Percentiles rank a stretch among this genome's conserved stretches.
Evolutionary conservation across 345 rosid genomes (phyloP).

Genomic region (Hevea brasiliensis): DNA sequence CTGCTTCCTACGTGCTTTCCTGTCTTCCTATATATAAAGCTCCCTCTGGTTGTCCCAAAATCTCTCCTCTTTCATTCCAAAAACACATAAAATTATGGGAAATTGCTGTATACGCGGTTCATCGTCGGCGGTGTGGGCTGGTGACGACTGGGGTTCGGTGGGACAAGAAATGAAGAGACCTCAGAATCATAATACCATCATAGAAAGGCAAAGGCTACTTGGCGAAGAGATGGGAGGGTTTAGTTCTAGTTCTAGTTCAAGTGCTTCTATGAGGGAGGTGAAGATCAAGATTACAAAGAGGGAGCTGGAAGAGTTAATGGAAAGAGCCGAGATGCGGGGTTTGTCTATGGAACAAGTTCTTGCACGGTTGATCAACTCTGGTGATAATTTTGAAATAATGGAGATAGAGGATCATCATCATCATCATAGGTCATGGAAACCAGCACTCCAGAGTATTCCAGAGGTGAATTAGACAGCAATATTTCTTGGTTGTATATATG

Average conservation of each 20-base stretch:
- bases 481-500: not conserved
- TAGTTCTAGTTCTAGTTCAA: conserved; percentile 22
- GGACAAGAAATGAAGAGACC: not conserved
- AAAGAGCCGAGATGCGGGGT: conserved; percentile 42
- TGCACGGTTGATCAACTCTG: conserved; percentile 21
- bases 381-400: not conserved
- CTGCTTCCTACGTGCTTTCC: not conserved
- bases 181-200: not conserved
- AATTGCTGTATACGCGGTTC: conserved; percentile 32
- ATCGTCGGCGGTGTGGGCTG: conserved; percentile 31
- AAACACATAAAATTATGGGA: conserved; percentile 34
- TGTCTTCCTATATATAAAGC: conserved; percentile 7
- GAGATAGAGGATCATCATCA: not conserved
- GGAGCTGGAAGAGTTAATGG: conserved; percentile 55
- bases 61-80: conserved; percentile 12
- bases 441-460: conserved; percentile 71
- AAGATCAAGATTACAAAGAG: conserved; percentile 71
- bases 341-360: conserved; percentile 41
- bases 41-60: conserved; percentile 3
- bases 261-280: conserved; percentile 39
- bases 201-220: conserved; percentile 25
- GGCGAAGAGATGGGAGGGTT: not conserved
- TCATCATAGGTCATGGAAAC: conserved; percentile 55
- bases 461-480: conserved; percentile 39
- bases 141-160: conserved; percentile 41